A percentile compares a stretch with the other conserved stretches of the same genome.
Conservation (phyloP, 169 alveolate genomes). For the Eimeria sp. region DNA sequence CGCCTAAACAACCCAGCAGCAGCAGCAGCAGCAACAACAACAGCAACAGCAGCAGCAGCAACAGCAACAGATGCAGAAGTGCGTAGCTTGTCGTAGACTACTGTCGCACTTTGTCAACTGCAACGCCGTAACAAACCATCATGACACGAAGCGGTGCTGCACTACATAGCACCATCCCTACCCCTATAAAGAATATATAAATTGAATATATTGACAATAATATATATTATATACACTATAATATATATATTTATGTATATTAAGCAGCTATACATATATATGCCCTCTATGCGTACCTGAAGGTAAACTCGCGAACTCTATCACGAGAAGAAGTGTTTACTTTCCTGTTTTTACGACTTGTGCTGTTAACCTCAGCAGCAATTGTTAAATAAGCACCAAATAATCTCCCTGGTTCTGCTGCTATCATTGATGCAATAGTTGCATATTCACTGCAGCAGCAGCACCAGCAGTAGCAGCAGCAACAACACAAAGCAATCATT, state of each 20-base stretch:
- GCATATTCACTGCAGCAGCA: conserved; percentile 36
- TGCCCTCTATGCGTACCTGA: conserved; percentile 2
- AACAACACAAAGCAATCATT: no score
- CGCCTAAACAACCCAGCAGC: not conserved
- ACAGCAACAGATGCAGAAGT: not conserved
- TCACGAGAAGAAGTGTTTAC: not conserved
- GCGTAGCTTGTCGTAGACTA: not conserved
- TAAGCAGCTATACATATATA: no score
- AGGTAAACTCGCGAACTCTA: not conserved
- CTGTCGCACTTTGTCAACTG: not conserved
- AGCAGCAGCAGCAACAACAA: not conserved
- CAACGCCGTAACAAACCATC: not conserved
- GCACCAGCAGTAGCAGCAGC: not conserved
- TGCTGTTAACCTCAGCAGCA: conserved; percentile 51
- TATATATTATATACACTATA: no score
- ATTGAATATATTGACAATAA: no score
- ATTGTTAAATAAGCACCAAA: conserved; percentile 36
- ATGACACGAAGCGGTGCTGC: not conserved
- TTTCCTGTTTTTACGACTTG: conserved; percentile 23
- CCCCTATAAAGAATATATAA: no score
- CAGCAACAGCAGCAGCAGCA: not conserved
- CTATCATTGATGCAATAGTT: not conserved
- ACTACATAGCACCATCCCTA: no score
- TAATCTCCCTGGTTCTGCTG: conserved; percentile 17
- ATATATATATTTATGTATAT: no score